Percentiles rank a stretch among this genome's conserved stretches.
phyloP scores from a whole-genome alignment of 1,284 basidiomycete species.

The Heliocybe sulcata region DNA sequence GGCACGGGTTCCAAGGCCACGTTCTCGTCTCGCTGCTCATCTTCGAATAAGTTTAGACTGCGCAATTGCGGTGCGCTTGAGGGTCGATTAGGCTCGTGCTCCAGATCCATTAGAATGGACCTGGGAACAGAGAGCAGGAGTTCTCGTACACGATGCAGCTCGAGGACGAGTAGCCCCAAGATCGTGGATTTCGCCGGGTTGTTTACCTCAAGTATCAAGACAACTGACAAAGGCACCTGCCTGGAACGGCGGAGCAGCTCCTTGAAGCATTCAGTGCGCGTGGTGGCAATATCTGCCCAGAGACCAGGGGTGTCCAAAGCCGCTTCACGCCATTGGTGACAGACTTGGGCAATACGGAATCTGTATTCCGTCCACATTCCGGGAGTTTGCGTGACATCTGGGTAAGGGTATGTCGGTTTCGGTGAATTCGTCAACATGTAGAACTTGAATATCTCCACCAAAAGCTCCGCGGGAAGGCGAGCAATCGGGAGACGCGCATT shows the following conservation, averaged over 20 bases:
- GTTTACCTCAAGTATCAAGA: background rate
- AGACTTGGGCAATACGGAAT: background rate
- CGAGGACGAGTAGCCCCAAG: background rate
- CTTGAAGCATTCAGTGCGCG: background rate
- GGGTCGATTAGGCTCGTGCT: background rate
- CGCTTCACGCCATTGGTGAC: background rate
- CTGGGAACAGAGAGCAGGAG: background rate
- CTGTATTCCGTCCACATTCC: background rate
- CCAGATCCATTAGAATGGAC: background rate
- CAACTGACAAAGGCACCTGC: background rate
- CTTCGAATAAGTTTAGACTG: background rate
- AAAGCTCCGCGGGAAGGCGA: background rate
- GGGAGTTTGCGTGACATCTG: too few species aligned
- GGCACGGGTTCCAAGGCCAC: background rate
- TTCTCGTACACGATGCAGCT: background rate
- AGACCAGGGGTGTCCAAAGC: background rate
- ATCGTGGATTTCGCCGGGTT: background rate
- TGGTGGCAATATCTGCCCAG: background rate
- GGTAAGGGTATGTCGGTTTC: too few species aligned
- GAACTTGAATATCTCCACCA: too few species aligned
- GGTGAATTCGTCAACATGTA: too few species aligned
- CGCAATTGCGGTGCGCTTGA: background rate
- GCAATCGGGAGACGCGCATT: background rate
- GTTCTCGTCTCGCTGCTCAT: background rate
- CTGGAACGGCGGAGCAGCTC: background rate